Evolutionary conservation across 1,139 yeast species (phyloP).

Genomic region (Debaryomyces coudertii): DNA sequence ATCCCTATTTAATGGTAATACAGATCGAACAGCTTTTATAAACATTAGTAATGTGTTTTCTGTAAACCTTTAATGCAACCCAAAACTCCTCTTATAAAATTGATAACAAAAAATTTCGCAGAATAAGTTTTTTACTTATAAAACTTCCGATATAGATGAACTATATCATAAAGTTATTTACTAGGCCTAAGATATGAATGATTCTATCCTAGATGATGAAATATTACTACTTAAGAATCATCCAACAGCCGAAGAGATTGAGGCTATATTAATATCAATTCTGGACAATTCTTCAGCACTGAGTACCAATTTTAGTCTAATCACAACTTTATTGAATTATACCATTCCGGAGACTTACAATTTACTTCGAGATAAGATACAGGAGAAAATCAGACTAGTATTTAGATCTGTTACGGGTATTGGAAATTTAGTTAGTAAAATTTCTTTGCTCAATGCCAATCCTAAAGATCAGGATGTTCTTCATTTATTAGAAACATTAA

Average conservation of each 20-base stretch:
- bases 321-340: constrained; percentile 30
- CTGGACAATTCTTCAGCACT: constrained; percentile 8
- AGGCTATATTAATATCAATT: constrained; percentile 14
- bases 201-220: constrained; percentile 12
- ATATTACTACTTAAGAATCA: constrained; percentile 22
- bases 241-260: constrained; percentile 24
- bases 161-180: background rate
- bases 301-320: constrained; percentile 17
- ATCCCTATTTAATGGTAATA: background rate
- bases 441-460: constrained; percentile 14
- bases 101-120: constrained; percentile 2
- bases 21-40: background rate
- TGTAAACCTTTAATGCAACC: background rate
- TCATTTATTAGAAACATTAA: constrained; percentile 2
- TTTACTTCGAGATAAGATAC: constrained; percentile 19
- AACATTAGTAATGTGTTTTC: background rate
- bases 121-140: background rate
- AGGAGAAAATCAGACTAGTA: constrained; percentile 16
- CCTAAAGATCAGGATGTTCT: background rate
- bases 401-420: constrained; percentile 32
- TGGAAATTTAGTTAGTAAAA: constrained; percentile 31
- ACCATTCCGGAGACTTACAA: constrained; percentile 34
- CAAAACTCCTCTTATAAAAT: background rate
- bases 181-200: background rate
- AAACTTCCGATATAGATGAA: background rate